Evolutionary conservation across 1,284 basidiomycete species (phyloP), one percentile per base, ranked within the genome.

Genomic region (Ustilago trichophora): DNA sequence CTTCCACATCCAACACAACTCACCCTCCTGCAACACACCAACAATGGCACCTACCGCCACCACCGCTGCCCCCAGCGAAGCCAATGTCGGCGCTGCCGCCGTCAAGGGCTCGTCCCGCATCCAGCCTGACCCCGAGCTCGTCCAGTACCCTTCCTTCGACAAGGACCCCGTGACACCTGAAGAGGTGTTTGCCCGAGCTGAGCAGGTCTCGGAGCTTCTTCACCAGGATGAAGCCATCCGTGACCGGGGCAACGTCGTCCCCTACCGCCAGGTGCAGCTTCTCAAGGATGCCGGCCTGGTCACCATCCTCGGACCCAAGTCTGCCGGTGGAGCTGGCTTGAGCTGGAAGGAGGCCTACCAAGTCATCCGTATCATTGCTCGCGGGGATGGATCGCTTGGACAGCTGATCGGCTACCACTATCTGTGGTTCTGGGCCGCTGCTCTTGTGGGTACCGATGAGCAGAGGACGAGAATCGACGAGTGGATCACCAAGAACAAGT

Each of bases 261-360:
- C 78, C 11, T 73, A 75, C 54, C 63, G 75, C 13, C 77, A 80
- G 42, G 73, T 80, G 4, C 77, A 80, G 58, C 72, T 80, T 13
- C 67, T 80, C 33, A 80, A 80, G 41, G 78, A 80, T 38, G 56
- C 75, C 9, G 77, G 76, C 22, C 72, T 80, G 12, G 75, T 76
- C 22, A 78, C 76, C 32, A 65, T 79, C 21, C 71, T 80, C 16
- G 78, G 78, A 0, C 74, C 73, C 27, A 70, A 55, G 29, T 60
- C 67, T 11, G 66, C 56, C 8, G 78, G 78, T 13, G 78, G 78
- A 27, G 78, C 64, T 1, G 77, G 77, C 6, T 56, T 74, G 29
- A 59, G 52, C 22, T 78, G 75, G 71, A 65, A 72, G 19, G 66
- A 70, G 22, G 77, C 73, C 26, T 80, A 79, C 59, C 51, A 73